Evolutionary conservation across 495 filamentous ascomycete genomes (phyloP), one percentile per base, ranked within the genome.

Genomic region (Neurospora sp.): DNA sequence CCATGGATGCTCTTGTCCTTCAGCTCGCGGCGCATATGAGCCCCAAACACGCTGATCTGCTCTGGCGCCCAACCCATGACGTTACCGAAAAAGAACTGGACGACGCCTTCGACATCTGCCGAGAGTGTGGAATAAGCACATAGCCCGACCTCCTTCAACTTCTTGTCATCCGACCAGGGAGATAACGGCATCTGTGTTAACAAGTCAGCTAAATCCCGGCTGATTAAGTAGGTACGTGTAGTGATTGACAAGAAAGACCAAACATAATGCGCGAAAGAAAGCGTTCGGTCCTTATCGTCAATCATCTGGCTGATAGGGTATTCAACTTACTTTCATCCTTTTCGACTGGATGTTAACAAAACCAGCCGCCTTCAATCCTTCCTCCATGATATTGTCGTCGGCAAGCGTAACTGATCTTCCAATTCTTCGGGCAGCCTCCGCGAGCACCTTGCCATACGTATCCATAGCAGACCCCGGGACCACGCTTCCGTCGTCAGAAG

Each of bases 331-430:
- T 14, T 27, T 59, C 20, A 14, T 27, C 23, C 20, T 59, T 2
- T 59, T 59, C 5, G 23, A 3, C 20, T 75, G 72, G 31, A 79
- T 72, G 46, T 77, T 70, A 8, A 74, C 71, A 39, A 81, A 81
- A 14, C 79, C 79, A 16, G 79, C 79, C 7, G 73, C 78, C 48
- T 85, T 84, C 78, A 88, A 80, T 12, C 77, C 27, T 76, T 73
- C 70, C 77, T 78, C 31, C 82, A 78, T n/a, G 71, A 72, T 31
- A 79, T 78, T 66, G 73, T 80, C 62, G 79, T 81, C 73, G 20
- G 76, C 41, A 7, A 79, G 66, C 2, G 27, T 70, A 38, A 73
- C 72, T 11, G 74, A 31, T 66, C 74, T 48, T n/a, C 77, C 77
- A 14, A 72, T 59, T 48, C 37, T 73, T 7, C 54, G 44, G 2